Evolutionary conservation across 306 rosid genomes (phyloP).

Genomic region (Prunus dulcis): DNA sequence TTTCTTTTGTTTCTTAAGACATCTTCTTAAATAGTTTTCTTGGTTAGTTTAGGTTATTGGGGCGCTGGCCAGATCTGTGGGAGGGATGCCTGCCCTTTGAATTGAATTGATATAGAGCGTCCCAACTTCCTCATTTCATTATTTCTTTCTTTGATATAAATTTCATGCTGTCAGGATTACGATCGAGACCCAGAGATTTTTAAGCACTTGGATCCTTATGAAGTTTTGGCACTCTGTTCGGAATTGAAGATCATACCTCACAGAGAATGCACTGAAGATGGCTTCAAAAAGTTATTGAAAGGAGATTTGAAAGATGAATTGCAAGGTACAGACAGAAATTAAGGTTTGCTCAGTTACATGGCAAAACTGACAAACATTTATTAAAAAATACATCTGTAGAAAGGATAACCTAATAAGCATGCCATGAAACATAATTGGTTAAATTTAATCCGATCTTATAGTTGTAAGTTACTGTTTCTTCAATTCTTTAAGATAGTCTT

Average conservation of each 20-base stretch:
- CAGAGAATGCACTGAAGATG: constrained; percentile 44
- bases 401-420: not conserved
- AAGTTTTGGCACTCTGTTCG: constrained; percentile 60
- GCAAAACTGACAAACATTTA: not conserved
- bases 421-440: not conserved
- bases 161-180: constrained; percentile 58
- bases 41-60: not conserved
- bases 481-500: not conserved
- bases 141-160: not conserved
- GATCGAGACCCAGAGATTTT: constrained; percentile 74
- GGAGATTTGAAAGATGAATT: constrained; percentile 29
- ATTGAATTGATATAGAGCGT: not conserved
- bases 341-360: constrained; percentile 2
- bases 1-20: too few relatives aligned
- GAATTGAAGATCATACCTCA: constrained; percentile 43
- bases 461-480: not conserved
- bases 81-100: not conserved
- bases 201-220: constrained; percentile 48
- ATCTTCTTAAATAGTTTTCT: not conserved
- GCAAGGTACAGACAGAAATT: constrained; percentile 11
- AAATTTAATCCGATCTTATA: not conserved
- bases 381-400: too few relatives aligned
- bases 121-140: not conserved
- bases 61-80: not conserved
- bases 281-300: constrained; percentile 57